Conservation (phyloP, 768 basidiomycete genomes). For the Lyophyllum shimeji region DNA sequence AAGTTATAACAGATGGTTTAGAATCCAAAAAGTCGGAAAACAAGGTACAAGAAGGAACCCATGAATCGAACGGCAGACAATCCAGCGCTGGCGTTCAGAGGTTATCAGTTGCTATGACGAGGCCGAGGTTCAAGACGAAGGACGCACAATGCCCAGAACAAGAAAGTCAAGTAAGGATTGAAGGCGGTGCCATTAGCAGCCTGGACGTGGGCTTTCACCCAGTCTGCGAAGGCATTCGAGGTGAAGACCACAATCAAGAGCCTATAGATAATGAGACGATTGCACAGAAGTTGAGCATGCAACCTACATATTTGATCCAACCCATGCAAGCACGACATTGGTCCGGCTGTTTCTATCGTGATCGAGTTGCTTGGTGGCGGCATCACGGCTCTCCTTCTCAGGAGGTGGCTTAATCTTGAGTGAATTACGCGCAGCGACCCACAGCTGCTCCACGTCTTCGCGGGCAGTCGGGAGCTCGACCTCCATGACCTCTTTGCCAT, state of each 20-base stretch:
- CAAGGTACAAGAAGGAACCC: slow-evolving; percentile 76
- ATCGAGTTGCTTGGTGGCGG: slow-evolving; percentile 87
- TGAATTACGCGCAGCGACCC: slow-evolving; percentile 73
- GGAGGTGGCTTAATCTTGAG: slow-evolving; percentile 69
- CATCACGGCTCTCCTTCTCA: slow-evolving; percentile 79
- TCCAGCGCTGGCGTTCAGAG: slow-evolving; percentile 52
- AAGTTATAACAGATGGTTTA: slow-evolving; percentile 27
- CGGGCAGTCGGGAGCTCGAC: slow-evolving; percentile 78
- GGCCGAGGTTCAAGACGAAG: background rate
- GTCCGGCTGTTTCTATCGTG: slow-evolving; percentile 82
- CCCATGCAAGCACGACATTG: slow-evolving; percentile 82
- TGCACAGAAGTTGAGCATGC: slow-evolving; percentile 11
- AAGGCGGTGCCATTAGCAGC: slow-evolving; percentile 54
- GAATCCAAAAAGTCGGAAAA: slow-evolving; percentile 70
- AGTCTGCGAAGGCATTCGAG: slow-evolving; percentile 71
- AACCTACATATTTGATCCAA: slow-evolving; percentile 81
- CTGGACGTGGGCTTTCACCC: slow-evolving; percentile 62
- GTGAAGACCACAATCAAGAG: slow-evolving; percentile 75
- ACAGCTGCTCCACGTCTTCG: slow-evolving; percentile 88
- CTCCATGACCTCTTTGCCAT: slow-evolving; percentile 86
- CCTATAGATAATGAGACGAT: slow-evolving; percentile 32
- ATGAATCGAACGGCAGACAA: slow-evolving; percentile 79
- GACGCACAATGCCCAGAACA: slow-evolving; percentile 50
- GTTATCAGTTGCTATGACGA: background rate
- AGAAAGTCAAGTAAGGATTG: slow-evolving; percentile 87